Base-by-base conservation (phyloP, 768 basidiomycete species). In the Lyophyllum atratum region DNA sequence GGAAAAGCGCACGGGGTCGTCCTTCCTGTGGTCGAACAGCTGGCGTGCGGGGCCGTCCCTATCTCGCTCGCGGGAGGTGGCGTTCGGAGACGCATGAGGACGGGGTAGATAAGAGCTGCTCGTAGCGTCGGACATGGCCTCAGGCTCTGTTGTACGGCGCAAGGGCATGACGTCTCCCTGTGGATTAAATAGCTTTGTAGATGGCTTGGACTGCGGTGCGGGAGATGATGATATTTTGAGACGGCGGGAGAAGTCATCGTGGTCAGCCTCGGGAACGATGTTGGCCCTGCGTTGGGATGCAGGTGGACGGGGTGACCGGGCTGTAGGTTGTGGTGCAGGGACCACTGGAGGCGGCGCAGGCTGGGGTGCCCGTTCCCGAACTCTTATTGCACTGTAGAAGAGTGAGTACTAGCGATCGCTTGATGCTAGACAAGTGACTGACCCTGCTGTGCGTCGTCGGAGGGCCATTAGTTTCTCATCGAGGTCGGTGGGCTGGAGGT, bases 1-100 rank as follows among this genome's bases (percentile, higher is more conserved):
- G 37, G 84, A 76, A 72, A 98, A 98, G 11, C 89, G 84, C 29
- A 94, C 84, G 0, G 97, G 93, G 69, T 98, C 93, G 69, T 98
- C 92, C 65, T 92, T 87, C 37, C 91, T 81, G 57, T 91, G 92
- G 67, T 98, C 94, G 56, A 94, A 95, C 0, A 97, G 83, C 59
- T 89, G 90, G 40, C 86, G 74, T 7, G 71, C 59, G 9, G 79
- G 70, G 3, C 78, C 62, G 25, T 67, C 66, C 54, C 66, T 62
- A 12, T 61, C 66, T 62, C 11, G 71, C 50, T 33, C 70, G 67
- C 11, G 71, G 61, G 31, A 25, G 39, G 11, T 37, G 14, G 34
- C 34, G 14, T 52, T 52, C 22, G 52, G 72, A 48, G 34, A 70
- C 64, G 19, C 17, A 34, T 71, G 71, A 29, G 69, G 59, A 26